A percentile compares a stretch with the other conserved stretches of the same genome.
Evolutionary conservation across 176 grass and related monocot genomes (phyloP).

Genomic region (Chloris gayana): DNA sequence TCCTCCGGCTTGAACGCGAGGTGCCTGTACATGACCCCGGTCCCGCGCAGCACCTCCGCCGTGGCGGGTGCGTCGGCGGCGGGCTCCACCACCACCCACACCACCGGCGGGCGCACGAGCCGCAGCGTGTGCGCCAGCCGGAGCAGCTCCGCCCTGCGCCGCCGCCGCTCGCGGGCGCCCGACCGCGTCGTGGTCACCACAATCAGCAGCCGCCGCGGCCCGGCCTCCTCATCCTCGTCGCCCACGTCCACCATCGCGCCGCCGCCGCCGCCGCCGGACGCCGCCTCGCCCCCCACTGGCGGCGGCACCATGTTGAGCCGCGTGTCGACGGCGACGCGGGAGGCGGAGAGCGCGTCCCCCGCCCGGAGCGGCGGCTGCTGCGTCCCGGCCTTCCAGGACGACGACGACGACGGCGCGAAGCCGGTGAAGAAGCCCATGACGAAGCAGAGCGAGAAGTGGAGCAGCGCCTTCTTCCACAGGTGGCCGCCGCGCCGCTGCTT

Average conservation of each 20-base stretch:
- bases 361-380: slow-evolving; percentile 9
- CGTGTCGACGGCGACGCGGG: slow-evolving; percentile 28
- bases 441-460: slow-evolving; percentile 99
- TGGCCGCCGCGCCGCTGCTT: slow-evolving; percentile 61
- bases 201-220: slow-evolving; percentile 53
- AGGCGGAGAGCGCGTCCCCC: slow-evolving; percentile 30
- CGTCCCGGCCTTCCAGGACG: slow-evolving; percentile 16
- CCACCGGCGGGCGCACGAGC: slow-evolving; percentile 67
- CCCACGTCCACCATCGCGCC: slow-evolving; percentile 45
- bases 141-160: slow-evolving; percentile 53
- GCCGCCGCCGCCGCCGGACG: background rate
- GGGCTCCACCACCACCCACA: slow-evolving; percentile 92
- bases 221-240: slow-evolving; percentile 36
- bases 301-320: slow-evolving; percentile 16
- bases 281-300: background rate
- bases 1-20: slow-evolving; percentile 76
- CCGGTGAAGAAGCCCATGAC: slow-evolving; percentile 99
- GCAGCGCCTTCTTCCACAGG: slow-evolving; percentile 88
- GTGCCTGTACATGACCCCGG: slow-evolving; percentile 95
- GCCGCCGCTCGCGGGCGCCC: slow-evolving; percentile 37
- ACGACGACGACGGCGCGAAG: slow-evolving; percentile 73
- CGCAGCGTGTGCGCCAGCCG: slow-evolving; percentile 75
- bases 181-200: slow-evolving; percentile 86
- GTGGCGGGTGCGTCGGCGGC: slow-evolving; percentile 52
- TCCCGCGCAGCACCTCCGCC: slow-evolving; percentile 70